Conservation (phyloP, 2,329 filamentous ascomycete genomes). For the Diaporthe vexans region DNA sequence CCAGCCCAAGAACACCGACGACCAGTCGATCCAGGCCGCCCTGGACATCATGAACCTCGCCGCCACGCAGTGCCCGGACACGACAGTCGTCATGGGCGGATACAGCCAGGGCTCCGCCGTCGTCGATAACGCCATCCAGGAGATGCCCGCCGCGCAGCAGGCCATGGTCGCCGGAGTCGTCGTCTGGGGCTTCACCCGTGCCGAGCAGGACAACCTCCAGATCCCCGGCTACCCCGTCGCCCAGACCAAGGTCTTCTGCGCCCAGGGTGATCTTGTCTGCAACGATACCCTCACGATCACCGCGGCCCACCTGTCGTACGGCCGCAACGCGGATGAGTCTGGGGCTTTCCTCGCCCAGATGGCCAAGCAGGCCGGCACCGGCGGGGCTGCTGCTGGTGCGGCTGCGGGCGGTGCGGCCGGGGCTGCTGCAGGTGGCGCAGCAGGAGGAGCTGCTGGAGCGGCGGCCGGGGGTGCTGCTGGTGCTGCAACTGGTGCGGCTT, state of each 20-base stretch:
- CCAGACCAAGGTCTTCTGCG: slow-evolving; percentile 47
- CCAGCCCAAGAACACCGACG: slow-evolving; percentile 48
- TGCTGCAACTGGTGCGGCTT: not conserved
- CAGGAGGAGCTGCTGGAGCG: not conserved
- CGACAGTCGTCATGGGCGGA: slow-evolving; percentile 52
- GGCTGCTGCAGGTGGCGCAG: not conserved
- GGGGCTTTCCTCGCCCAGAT: slow-evolving; percentile 44
- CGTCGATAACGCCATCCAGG: slow-evolving; percentile 49
- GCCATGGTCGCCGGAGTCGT: slow-evolving; percentile 48
- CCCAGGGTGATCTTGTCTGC: slow-evolving; percentile 48
- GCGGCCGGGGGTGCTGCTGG: not conserved
- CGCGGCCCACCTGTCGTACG: slow-evolving; percentile 46
- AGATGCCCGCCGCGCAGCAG: slow-evolving; percentile 42
- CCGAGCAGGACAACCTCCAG: slow-evolving; percentile 46
- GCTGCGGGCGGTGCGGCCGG: not conserved
- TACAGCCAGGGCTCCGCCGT: slow-evolving; percentile 51
- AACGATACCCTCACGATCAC: slow-evolving; percentile 45
- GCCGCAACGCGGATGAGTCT: slow-evolving; percentile 42
- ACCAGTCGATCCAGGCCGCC: slow-evolving; percentile 48
- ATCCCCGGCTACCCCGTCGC: slow-evolving; percentile 45
- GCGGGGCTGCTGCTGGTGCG: not conserved
- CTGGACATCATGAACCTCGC: slow-evolving; percentile 49
- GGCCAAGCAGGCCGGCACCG: slow-evolving; percentile 17
- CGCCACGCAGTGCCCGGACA: slow-evolving; percentile 49
- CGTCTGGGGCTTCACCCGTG: slow-evolving; percentile 50